phyloP scores from a whole-genome alignment of 805 yeast species.

The Wickerhamiella cacticola region DNA sequence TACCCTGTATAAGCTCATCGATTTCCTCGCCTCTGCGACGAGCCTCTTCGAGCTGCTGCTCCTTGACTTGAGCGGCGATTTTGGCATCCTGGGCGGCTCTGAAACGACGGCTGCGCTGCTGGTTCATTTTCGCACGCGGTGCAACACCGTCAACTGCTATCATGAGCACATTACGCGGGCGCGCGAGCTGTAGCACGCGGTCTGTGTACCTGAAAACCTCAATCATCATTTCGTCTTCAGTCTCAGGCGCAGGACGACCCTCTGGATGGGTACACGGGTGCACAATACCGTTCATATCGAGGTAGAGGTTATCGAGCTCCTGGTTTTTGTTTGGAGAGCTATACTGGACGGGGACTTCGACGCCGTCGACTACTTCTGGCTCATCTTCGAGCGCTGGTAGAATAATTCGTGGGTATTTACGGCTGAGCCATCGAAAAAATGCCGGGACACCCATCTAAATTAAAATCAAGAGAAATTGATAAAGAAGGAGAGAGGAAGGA shows the following conservation, averaged over 20 bases:
- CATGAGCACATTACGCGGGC: slow-evolving; percentile 84
- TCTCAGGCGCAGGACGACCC: slow-evolving; percentile 87
- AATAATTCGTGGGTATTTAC: slow-evolving; percentile 86
- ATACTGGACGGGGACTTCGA: slow-evolving; percentile 53
- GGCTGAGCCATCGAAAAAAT: slow-evolving; percentile 88
- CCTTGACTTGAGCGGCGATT: slow-evolving; percentile 53
- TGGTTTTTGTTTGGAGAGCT: slow-evolving; percentile 83
- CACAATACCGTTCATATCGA: slow-evolving; percentile 98
- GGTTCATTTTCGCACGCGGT: slow-evolving; percentile 96
- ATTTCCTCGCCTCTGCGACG: slow-evolving; percentile 59
- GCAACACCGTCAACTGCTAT: slow-evolving; percentile 99
- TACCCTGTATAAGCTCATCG: slow-evolving; percentile 60
- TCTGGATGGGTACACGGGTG: slow-evolving; percentile 99
- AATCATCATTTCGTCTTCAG: slow-evolving; percentile 92
- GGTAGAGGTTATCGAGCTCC: slow-evolving; percentile 81
- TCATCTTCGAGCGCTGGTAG: slow-evolving; percentile 73
- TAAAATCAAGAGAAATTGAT: not conserved
- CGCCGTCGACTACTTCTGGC: slow-evolving; percentile 43
- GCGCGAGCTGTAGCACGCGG: slow-evolving; percentile 80
- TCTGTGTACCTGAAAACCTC: slow-evolving; percentile 90
- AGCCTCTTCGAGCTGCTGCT: slow-evolving; percentile 40
- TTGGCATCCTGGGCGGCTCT: slow-evolving; percentile 84
- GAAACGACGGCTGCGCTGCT: slow-evolving; percentile 87
- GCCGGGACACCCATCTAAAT: slow-evolving; percentile 75
- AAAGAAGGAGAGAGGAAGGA: not conserved